Base-by-base conservation (phyloP, 2,329 filamentous ascomycete genomes). In the Grosmannia huntii region DNA sequence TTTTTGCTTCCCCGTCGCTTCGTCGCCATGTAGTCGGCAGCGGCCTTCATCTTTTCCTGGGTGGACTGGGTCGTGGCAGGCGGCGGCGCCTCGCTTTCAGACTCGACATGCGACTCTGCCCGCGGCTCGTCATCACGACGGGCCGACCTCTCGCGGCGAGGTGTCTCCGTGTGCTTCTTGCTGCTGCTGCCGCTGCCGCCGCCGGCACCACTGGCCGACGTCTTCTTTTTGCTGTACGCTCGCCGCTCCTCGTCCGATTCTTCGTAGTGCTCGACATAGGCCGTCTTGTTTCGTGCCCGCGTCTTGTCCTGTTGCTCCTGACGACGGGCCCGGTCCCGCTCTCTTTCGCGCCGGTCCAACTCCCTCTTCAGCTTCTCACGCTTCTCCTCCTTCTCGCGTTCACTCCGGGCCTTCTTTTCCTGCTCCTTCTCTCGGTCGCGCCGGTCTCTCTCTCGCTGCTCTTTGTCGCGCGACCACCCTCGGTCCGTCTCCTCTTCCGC, bases 361-460 rank as follows among this genome's bases (percentile, higher is more conserved):
- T 64, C 65, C 19, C 72, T 69, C 23, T 71, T 68, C 56, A 65
- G 19, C 51, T 56, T 69, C 9, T 76, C 75, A 51, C 71, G 73
- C 49, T 63, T 61, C 64, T 53, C 72, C 66, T 50, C 70, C 23
- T 58, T 64, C 11, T 71, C 66, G 9, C 56, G 59, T 4, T 61
- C 57, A 1, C 44, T 33, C 2, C 59, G 57, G 5, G 53, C 38
- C 31, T 53, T 56, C 11, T 69, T 66, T 19, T 73, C 68, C 46
- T 66, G 65, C 21, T 76, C 75, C 56, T 49, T 72, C 36, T 63
- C 61, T 63, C 28, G 71, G 67, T 38, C 69, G 25, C 70, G 72
- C 33, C 48, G 58, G 27, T 44, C 38, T 25, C 51, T 56, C 11
- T 69, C 65, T 19, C 72, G 68, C 41, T 66, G 65, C 21, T 76